Evolutionary conservation across 2,329 filamentous ascomycete genomes (phyloP), one percentile per base, ranked within the genome.

Genomic region (Colletotrichum sp.): DNA sequence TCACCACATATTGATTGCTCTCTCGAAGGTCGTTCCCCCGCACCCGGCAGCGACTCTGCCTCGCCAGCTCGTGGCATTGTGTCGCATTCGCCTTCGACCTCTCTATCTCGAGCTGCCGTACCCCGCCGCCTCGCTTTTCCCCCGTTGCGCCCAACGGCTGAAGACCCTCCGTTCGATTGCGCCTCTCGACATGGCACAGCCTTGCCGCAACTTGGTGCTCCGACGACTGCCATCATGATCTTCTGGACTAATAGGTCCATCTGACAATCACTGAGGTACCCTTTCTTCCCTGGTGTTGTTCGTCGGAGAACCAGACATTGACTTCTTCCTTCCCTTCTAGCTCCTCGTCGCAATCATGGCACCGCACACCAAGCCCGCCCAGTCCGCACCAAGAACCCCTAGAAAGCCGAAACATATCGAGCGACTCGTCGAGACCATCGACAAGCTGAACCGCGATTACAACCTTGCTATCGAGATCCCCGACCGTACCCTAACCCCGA

Each of bases 391-490:
- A 5, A 73, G 34, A 5, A 75, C 73, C 5, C 73, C 69, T 4
- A 68, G 8, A 28, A 75, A 68, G 28, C 34, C 57, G 3, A 72
- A 16, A 6, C 63, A 68, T 5, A 52, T 8, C 64, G 64, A 68
- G 18, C 55, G 4, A 24, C 36, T 66, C 21, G 18, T 14, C 21
- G 43, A 70, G 16, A 39, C 57, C 24, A 55, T 68, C 14, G 78
- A 79, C 77, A 78, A 48, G 48, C 34, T 61, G 13, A 72, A 77
- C 26, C 52, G 34, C 36, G 67, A 75, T n/a, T 75, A 71, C 28
- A 75, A 69, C 4, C 28, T 60, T 21, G 71, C 72, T 24, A 76
- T 78, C 32, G 63, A 76, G 16, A 16, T 61, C n/a, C 26, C 61
- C 0, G 57, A 77, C 24, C 36, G n/a, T 5, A 70, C 59, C 18